Percentiles rank a stretch among this genome's conserved stretches.
Conservation (phyloP, 495 filamentous ascomycete genomes). For the Aspergillus nidulans region DNA sequence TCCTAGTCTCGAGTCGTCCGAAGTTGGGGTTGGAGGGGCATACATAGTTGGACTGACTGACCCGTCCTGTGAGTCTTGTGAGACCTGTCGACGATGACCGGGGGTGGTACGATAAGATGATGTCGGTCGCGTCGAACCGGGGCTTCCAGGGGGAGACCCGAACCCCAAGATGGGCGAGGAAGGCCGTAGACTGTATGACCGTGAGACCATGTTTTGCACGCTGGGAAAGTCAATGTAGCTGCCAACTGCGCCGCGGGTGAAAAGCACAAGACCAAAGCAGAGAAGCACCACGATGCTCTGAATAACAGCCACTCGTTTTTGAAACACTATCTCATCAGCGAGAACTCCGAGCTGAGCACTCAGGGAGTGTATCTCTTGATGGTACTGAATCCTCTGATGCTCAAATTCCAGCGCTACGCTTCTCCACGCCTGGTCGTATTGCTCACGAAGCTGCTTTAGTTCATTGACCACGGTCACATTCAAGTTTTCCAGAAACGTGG, state of each 20-base stretch:
- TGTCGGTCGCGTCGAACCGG: constrained; percentile 37
- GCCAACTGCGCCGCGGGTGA: constrained; percentile 49
- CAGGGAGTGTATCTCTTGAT: constrained; percentile 77
- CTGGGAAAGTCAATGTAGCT: constrained; percentile 53
- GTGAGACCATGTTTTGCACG: constrained; percentile 53
- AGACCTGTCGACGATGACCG: constrained; percentile 37
- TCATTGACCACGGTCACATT: constrained; percentile 87
- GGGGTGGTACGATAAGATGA: constrained; percentile 32
- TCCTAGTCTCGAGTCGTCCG: constrained; percentile 23
- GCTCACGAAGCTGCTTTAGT: constrained; percentile 69
- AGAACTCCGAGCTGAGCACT: constrained; percentile 75
- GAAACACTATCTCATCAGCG: constrained; percentile 91
- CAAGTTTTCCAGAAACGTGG: constrained; percentile 72
- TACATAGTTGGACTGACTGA: constrained; percentile 36
- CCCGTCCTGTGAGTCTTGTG: constrained; percentile 37
- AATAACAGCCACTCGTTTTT: constrained; percentile 88
- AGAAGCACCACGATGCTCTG: constrained; percentile 83
- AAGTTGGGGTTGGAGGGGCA: constrained; percentile 46
- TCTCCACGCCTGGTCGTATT: constrained; percentile 97
- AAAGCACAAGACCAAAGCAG: constrained; percentile 83
- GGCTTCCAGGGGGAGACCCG: constrained; percentile 43
- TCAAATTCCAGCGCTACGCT: constrained; percentile 89
- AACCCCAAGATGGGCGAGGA: constrained; percentile 40
- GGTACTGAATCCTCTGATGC: constrained; percentile 73
- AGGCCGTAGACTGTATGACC: constrained; percentile 42